Conservation (phyloP, 768 basidiomycete genomes). For the Gloeostereum incarnatum region DNA sequence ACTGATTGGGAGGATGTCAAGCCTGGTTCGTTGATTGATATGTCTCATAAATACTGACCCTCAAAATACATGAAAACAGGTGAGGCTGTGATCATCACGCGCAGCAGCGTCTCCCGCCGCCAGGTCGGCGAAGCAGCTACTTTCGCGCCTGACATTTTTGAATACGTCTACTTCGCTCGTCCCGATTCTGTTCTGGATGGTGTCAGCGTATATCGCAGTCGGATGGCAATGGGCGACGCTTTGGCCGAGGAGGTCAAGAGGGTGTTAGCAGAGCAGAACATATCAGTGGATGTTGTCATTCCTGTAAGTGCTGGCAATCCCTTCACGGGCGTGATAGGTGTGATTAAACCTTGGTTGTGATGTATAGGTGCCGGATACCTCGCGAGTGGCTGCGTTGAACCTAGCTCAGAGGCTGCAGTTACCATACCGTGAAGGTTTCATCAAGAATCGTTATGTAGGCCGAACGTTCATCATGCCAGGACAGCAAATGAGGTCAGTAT, state of each 20-base stretch:
- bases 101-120: conserved; percentile 63
- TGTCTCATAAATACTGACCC: conserved; percentile 1
- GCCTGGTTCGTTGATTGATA: conserved; percentile 47
- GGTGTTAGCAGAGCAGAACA: conserved; percentile 55
- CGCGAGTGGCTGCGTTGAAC: conserved; percentile 91
- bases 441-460: conserved; percentile 98
- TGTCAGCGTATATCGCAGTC: conserved; percentile 92
- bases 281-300: conserved; percentile 91
- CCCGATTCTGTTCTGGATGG: conserved; percentile 98
- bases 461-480: conserved; percentile 99
- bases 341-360: neutral
- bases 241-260: conserved; percentile 81
- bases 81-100: conserved; percentile 94
- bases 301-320: conserved; percentile 43
- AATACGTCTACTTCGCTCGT: conserved; percentile 97
- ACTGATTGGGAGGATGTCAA: conserved; percentile 88
- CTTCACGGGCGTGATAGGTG: conserved; percentile 1
- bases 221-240: conserved; percentile 99
- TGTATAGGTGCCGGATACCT: conserved; percentile 85
- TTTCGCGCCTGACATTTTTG: conserved; percentile 97
- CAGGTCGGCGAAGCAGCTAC: conserved; percentile 59
- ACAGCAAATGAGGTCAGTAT: conserved; percentile 74
- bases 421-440: conserved; percentile 96
- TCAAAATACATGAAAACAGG: conserved; percentile 34
- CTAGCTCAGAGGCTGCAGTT: conserved; percentile 82